Conservation (phyloP, 2,329 filamentous ascomycete genomes). For the Graphilbum fragrans region DNA sequence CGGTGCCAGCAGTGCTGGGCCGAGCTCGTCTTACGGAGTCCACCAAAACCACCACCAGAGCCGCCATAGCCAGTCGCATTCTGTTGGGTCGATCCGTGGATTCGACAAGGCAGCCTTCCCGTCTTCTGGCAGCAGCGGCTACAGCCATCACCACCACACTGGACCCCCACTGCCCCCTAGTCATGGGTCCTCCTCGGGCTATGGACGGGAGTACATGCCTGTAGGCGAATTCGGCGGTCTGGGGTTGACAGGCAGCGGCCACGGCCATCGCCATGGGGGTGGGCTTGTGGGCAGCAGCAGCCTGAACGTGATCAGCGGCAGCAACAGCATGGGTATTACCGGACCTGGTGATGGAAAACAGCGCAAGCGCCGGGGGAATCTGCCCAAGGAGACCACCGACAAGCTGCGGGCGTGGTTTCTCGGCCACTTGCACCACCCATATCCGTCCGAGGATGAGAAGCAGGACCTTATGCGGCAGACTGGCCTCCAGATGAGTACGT, state of each 20-base stretch:
- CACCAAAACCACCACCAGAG: slow-evolving; percentile 26
- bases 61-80: slow-evolving; percentile 33
- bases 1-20: neutral
- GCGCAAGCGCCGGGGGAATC: slow-evolving; percentile 63
- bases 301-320: neutral
- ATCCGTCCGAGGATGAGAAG: slow-evolving; percentile 82
- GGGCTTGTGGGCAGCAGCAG: neutral
- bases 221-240: slow-evolving; percentile 22
- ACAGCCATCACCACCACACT: neutral
- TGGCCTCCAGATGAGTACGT: slow-evolving; percentile 65
- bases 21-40: slow-evolving; percentile 13
- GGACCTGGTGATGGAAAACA: slow-evolving; percentile 30
- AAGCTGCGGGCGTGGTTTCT: slow-evolving; percentile 71
- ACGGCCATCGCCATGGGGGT: slow-evolving; percentile 13
- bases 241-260: slow-evolving; percentile 16
- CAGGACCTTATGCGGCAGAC: slow-evolving; percentile 67
- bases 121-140: neutral
- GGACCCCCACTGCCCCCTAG: neutral
- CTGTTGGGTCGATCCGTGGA: slow-evolving; percentile 27
- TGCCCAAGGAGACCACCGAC: slow-evolving; percentile 83
- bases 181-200: slow-evolving; percentile 2
- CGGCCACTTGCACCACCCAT: slow-evolving; percentile 66
- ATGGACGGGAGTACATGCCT: slow-evolving; percentile 30
- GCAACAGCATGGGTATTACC: neutral
- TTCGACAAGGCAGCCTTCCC: slow-evolving; percentile 33